phyloP scores from a whole-genome alignment of 2,329 filamentous ascomycete genomes.

The Pseudodiploospora longispora region DNA sequence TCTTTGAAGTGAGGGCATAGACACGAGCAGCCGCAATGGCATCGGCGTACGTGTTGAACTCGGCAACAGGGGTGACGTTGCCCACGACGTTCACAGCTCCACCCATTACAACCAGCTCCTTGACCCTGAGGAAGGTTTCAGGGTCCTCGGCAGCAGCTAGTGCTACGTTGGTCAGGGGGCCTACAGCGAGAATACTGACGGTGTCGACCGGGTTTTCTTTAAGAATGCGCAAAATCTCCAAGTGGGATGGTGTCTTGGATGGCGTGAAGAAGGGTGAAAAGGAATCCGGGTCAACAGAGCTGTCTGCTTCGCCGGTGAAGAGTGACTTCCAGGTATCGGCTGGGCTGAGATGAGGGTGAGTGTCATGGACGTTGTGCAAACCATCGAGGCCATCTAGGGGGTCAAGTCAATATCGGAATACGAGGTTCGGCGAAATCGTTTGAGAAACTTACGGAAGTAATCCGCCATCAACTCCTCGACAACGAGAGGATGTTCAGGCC shows the following conservation, averaged over 20 bases:
- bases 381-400: constrained; percentile 63
- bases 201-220: constrained; percentile 73
- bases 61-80: constrained; percentile 77
- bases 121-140: constrained; percentile 78
- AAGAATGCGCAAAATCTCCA: constrained; percentile 84
- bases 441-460: constrained; percentile 66
- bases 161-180: constrained; percentile 89
- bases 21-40: constrained; percentile 67
- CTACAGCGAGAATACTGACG: constrained; percentile 83
- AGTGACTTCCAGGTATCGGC: constrained; percentile 66
- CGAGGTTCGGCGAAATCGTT: not conserved
- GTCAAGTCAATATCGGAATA: too few species aligned
- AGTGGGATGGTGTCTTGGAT: constrained; percentile 64
- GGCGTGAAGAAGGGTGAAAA: constrained; percentile 62
- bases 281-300: constrained; percentile 31
- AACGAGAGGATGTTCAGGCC: constrained; percentile 76
- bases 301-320: constrained; percentile 36
- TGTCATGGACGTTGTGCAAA: constrained; percentile 64
- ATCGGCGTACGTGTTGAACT: constrained; percentile 96
- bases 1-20: constrained; percentile 67
- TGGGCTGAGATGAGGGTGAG: constrained; percentile 67
- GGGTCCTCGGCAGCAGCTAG: constrained; percentile 82
- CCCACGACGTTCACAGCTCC: constrained; percentile 72
- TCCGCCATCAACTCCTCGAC: constrained; percentile 74
- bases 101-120: constrained; percentile 94